Conservation (phyloP, 1,284 basidiomycete species). For the Cystobasidiaceae sp. region DNA sequence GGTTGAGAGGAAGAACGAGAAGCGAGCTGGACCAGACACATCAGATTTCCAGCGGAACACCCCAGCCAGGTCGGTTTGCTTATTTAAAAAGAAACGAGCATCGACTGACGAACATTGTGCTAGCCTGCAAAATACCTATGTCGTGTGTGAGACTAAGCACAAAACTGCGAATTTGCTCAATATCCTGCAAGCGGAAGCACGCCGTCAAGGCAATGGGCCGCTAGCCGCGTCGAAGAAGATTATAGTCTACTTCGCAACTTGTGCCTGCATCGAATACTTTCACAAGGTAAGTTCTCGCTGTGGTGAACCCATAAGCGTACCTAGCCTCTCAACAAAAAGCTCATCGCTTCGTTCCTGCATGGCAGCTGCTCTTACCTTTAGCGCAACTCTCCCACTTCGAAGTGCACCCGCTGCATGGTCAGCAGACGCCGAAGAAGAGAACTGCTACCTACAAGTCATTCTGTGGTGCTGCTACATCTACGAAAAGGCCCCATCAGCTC, state of each 20-base stretch:
- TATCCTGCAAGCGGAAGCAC: conserved; percentile 61
- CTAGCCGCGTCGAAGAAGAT: conserved; percentile 60
- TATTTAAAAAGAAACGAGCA: too few species aligned
- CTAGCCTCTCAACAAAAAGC: too few species aligned
- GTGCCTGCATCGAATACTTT: conserved; percentile 95
- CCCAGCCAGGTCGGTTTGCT: conserved; percentile 57
- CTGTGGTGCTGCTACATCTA: conserved; percentile 54
- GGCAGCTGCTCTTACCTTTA: conserved; percentile 69
- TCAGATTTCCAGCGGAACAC: conserved; percentile 41
- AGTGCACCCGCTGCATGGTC: conserved; percentile 71
- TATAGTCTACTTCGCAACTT: conserved; percentile 95
- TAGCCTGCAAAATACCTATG: conserved; percentile 73
- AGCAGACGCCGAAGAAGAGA: conserved; percentile 71
- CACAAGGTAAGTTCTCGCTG: conserved; percentile 66
- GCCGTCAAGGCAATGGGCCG: conserved; percentile 46
- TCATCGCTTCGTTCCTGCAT: too few species aligned
- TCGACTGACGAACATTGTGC: too few species aligned
- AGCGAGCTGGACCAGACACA: conserved; percentile 45
- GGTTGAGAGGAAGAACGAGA: conserved; percentile 64
- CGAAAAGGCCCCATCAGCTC: conserved; percentile 52
- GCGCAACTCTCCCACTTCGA: conserved; percentile 54
- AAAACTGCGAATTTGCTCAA: conserved; percentile 74
- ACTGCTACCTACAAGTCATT: conserved; percentile 56
- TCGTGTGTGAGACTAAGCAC: conserved; percentile 67
- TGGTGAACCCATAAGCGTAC: too few species aligned